Conservation (phyloP, 1,139 yeast species). For the Groenewaldozyma auringiensis region DNA sequence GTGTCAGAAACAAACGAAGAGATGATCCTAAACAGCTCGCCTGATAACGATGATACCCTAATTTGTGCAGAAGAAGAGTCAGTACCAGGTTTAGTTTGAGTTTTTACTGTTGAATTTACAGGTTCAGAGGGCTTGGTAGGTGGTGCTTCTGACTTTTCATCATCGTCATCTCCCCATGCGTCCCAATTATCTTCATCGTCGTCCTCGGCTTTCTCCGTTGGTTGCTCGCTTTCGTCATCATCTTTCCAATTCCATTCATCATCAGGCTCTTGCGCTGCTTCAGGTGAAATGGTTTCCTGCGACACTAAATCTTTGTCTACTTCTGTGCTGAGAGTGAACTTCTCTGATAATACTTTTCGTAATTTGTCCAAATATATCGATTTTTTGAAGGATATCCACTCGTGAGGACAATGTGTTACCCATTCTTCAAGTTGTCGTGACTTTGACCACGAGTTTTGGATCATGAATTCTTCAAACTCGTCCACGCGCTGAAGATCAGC, state of each 20-base stretch:
- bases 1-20: constrained; percentile 14
- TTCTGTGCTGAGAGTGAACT: not conserved
- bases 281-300: not conserved
- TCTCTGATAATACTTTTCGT: constrained; percentile 10
- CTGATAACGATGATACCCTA: constrained; percentile 2
- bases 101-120: not conserved
- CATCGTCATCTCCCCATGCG: constrained; percentile 24
- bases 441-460: constrained; percentile 18
- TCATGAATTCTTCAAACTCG: constrained; percentile 21
- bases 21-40: constrained; percentile 2
- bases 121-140: not conserved
- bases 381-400: constrained; percentile 22
- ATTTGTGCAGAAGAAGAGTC: too few species aligned
- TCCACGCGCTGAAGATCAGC: constrained; percentile 16
- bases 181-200: constrained; percentile 24
- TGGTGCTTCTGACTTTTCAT: not conserved
- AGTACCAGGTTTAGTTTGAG: too few species aligned
- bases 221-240: constrained; percentile 17
- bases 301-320: not conserved
- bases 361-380: constrained; percentile 17
- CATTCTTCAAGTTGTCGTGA: constrained; percentile 20
- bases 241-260: constrained; percentile 22
- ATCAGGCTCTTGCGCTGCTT: not conserved
- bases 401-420: constrained; percentile 19
- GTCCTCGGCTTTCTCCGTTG: constrained; percentile 10